phyloP scores from a whole-genome alignment of 2,329 filamentous ascomycete species.

The Trichoderma sp. region DNA sequence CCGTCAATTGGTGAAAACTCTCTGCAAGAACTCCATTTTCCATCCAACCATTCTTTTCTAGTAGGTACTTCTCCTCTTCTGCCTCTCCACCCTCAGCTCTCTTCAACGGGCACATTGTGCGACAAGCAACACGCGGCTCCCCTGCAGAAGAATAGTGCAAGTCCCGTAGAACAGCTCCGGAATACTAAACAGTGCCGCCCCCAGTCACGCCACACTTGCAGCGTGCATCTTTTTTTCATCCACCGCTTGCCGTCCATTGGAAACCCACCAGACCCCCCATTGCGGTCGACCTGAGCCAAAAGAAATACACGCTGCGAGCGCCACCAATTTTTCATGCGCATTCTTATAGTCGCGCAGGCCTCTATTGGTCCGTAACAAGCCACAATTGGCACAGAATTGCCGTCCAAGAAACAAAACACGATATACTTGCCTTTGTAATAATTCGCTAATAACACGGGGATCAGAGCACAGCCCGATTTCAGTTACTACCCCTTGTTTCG shows the following conservation, averaged over 20 bases:
- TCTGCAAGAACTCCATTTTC: neutral
- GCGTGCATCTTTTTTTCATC: neutral
- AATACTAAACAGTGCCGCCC: neutral
- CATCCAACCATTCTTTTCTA: neutral
- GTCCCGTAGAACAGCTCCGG: neutral
- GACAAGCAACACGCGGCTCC: slow-evolving; percentile 1
- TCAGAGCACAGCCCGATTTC: neutral
- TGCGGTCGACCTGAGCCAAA: neutral
- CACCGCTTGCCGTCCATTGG: neutral
- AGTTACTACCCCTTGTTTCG: neutral
- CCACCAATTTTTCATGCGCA: slow-evolving; percentile 1
- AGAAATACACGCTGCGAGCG: neutral
- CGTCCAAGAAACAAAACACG: neutral
- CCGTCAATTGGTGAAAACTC: neutral
- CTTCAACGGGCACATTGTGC: neutral
- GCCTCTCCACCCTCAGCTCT: neutral
- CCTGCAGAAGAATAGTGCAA: neutral
- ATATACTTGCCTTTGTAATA: no score
- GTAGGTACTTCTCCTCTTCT: neutral
- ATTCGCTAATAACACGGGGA: neutral
- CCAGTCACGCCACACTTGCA: neutral
- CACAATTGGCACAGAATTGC: neutral
- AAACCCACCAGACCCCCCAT: neutral
- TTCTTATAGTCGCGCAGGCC: neutral
- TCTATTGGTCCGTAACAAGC: neutral